Evolutionary conservation across 371 early-diverging fungal genomes (phyloP).

Genomic region (Mucor racemosus): DNA sequence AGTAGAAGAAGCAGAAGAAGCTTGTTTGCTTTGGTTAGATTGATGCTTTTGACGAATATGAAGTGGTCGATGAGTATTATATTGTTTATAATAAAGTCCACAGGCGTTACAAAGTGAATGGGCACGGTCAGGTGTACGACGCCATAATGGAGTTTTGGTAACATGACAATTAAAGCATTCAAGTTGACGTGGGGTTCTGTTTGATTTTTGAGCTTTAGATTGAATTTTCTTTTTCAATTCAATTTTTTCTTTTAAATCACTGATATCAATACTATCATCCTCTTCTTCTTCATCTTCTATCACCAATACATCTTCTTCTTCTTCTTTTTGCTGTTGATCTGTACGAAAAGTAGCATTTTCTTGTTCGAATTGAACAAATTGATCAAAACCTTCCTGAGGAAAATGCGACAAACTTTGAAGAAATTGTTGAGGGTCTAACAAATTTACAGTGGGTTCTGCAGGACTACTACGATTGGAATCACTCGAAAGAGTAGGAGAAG

Average conservation of each 20-base stretch:
- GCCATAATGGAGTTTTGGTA: conserved; percentile 82
- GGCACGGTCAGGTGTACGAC: conserved; percentile 74
- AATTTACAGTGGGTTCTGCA: not conserved
- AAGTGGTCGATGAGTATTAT: conserved; percentile 72
- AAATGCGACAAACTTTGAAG: conserved; percentile 1
- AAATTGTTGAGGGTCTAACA: conserved; percentile 8
- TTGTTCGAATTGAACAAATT: conserved; percentile 23
- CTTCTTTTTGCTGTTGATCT: conserved; percentile 2
- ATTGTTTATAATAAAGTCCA: conserved; percentile 81
- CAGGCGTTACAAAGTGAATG: conserved; percentile 89
- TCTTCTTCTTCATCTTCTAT: conserved; percentile 6
- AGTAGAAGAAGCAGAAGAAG: conserved; percentile 1
- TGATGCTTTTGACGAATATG: conserved; percentile 60
- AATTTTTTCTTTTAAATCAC: conserved; percentile 14
- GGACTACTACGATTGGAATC: conserved; percentile 19
- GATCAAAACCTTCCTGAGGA: conserved; percentile 20
- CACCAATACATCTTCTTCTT: conserved; percentile 7
- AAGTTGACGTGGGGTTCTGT: conserved; percentile 46
- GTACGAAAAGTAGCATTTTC: conserved; percentile 4
- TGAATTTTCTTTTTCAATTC: conserved; percentile 8
- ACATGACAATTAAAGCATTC: conserved; percentile 82
- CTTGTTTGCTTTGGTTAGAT: conserved; percentile 16
- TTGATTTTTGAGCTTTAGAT: conserved; percentile 5
- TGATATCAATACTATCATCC: not conserved
- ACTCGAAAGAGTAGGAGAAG: conserved; percentile 23